Evolutionary conservation across 768 basidiomycete genomes (phyloP).

Genomic region (Lyophyllum shimeji): DNA sequence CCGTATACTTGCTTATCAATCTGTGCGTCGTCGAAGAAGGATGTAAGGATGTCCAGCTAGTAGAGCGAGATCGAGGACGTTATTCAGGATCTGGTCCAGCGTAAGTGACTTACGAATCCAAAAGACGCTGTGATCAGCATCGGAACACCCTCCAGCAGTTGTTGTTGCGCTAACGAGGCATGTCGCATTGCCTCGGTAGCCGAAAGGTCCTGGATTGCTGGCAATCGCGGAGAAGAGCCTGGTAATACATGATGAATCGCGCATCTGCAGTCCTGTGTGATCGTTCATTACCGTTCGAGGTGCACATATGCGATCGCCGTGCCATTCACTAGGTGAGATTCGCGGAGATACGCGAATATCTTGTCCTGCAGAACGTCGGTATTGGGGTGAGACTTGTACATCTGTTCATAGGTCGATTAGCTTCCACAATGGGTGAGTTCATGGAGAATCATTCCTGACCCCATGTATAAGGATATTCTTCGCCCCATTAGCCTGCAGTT

Average conservation of each 20-base stretch:
- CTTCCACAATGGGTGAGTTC: not conserved
- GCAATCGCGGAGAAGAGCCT: constrained; percentile 27
- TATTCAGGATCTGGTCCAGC: not conserved
- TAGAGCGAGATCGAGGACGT: not conserved
- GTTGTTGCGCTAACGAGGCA: constrained; percentile 30
- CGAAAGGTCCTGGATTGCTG: constrained; percentile 21
- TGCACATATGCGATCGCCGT: constrained; percentile 31
- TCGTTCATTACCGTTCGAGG: constrained; percentile 18
- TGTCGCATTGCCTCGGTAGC: constrained; percentile 27
- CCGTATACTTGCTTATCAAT: constrained; percentile 26
- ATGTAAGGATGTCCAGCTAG: constrained; percentile 29
- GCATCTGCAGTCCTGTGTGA: not conserved
- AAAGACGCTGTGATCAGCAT: constrained; percentile 29
- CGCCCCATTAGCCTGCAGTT: constrained; percentile 29
- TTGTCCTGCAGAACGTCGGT: constrained; percentile 26
- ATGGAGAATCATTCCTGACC: constrained; percentile 9
- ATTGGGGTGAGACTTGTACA: constrained; percentile 29
- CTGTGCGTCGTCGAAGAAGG: constrained; percentile 28
- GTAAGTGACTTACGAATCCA: constrained; percentile 8
- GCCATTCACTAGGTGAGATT: constrained; percentile 24
- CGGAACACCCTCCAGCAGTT: constrained; percentile 28
- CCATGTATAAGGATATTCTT: constrained; percentile 31
- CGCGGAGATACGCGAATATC: constrained; percentile 25
- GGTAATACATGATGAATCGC: not conserved
- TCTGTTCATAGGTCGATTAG: constrained; percentile 12